Conservation (phyloP, 1,284 basidiomycete species). For the Cryptococcus deneoformans region DNA sequence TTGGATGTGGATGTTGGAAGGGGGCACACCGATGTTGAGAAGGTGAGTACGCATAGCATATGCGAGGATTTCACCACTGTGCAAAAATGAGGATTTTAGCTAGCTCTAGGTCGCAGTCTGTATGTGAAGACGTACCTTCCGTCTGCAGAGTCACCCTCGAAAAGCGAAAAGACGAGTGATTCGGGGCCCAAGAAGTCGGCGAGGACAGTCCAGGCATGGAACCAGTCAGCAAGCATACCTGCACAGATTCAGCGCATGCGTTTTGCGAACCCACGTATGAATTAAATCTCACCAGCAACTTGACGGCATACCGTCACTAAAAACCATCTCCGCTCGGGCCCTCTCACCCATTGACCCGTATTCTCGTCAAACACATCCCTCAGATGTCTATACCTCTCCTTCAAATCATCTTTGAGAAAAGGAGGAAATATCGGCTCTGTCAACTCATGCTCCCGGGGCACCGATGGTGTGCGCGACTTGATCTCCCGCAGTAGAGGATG, state of each 20-base stretch:
- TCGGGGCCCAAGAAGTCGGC: conserved; percentile 45
- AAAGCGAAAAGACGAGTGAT: conserved; percentile 34
- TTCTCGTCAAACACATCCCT: conserved; percentile 29
- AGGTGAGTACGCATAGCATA: conserved; percentile 38
- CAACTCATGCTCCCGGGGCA: conserved; percentile 41
- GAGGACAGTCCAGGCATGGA: conserved; percentile 42
- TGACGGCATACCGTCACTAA: conserved; percentile 41
- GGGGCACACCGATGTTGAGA: conserved; percentile 19
- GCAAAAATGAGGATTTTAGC: neutral
- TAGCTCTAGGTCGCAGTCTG: neutral
- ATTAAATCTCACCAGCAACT: conserved; percentile 33
- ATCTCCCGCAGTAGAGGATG: conserved; percentile 30
- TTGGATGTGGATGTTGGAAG: conserved; percentile 39
- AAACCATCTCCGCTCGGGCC: conserved; percentile 29
- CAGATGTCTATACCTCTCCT: conserved; percentile 37
- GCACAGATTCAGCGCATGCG: neutral
- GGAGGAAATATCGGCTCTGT: conserved; percentile 37
- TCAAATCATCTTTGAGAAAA: conserved; percentile 32
- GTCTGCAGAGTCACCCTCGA: conserved; percentile 42
- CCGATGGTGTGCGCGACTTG: conserved; percentile 21
- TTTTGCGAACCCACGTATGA: neutral
- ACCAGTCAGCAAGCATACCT: conserved; percentile 47
- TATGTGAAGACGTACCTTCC: conserved; percentile 26
- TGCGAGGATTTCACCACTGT: conserved; percentile 35
- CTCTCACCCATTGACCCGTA: conserved; percentile 22